Evolutionary conservation across 345 rosid species (phyloP).

Genomic region (Pugionium dolabratum): DNA sequence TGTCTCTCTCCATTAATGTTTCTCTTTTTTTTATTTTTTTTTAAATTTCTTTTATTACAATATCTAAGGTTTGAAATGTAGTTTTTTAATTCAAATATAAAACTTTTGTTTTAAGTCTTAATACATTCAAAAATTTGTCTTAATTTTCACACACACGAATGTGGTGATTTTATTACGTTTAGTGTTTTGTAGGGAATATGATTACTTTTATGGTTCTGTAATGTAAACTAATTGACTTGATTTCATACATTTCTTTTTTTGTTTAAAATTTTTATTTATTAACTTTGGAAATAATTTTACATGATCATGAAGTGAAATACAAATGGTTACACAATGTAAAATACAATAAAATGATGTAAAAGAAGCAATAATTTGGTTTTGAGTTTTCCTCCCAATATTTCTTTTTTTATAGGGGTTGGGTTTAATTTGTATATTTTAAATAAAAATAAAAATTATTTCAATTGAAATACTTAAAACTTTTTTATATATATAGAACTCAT

Average conservation of each 20-base stretch:
- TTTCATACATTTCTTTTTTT: conserved; percentile 1
- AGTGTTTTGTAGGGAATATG: conserved; percentile 27
- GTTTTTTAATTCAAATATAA: not conserved
- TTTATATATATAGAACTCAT: not conserved
- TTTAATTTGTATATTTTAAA: no score
- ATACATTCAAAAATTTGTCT: conserved; percentile 32
- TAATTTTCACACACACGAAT: conserved; percentile 40
- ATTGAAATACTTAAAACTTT: not conserved
- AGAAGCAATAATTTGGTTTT: not conserved
- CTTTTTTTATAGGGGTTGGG: not conserved
- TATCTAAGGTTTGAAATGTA: not conserved
- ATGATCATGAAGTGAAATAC: no score
- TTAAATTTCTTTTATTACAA: not conserved
- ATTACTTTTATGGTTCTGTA: conserved; percentile 28
- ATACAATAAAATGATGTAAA: no score
- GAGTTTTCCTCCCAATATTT: not conserved
- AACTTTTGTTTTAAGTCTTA: not conserved
- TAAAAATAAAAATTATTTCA: not conserved
- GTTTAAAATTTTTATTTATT: not conserved
- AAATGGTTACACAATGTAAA: no score
- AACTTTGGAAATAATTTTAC: no score
- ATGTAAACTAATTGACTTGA: not conserved
- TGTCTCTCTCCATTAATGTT: conserved; percentile 30
- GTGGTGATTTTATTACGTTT: conserved; percentile 38
- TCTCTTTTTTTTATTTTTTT: not conserved